Conservation (phyloP, 2,329 filamentous ascomycete species). For the Colletotrichum caudatum region DNA sequence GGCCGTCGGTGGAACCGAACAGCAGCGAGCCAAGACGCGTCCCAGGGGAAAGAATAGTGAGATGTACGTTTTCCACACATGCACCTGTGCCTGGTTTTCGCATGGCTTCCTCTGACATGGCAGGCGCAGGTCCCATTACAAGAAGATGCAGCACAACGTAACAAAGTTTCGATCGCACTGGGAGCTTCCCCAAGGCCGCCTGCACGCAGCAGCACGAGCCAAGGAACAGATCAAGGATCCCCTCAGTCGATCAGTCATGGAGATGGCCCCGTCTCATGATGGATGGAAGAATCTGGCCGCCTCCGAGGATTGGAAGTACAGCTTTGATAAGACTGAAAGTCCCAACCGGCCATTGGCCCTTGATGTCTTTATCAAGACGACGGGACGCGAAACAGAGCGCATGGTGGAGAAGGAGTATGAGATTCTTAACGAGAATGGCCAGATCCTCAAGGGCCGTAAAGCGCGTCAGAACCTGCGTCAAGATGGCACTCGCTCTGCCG, state of each 20-base stretch:
- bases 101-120: slow-evolving; percentile 1
- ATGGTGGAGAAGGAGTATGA: slow-evolving; percentile 63
- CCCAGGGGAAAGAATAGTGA: slow-evolving; percentile 49
- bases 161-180: slow-evolving; percentile 51
- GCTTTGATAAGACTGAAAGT: slow-evolving; percentile 56
- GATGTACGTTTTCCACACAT: slow-evolving; percentile 48
- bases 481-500: slow-evolving; percentile 45
- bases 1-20: slow-evolving; percentile 45
- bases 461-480: slow-evolving; percentile 56
- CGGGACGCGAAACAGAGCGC: slow-evolving; percentile 56
- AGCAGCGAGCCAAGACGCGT: slow-evolving; percentile 51
- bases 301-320: slow-evolving; percentile 57
- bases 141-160: slow-evolving; percentile 50
- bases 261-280: slow-evolving; percentile 46
- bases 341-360: slow-evolving; percentile 56
- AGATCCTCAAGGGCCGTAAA: slow-evolving; percentile 58
- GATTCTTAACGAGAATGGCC: slow-evolving; percentile 59
- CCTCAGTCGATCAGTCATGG: slow-evolving; percentile 52
- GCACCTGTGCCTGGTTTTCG: not conserved
- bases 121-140: slow-evolving; percentile 35
- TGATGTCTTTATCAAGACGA: slow-evolving; percentile 53
- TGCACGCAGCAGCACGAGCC: slow-evolving; percentile 51
- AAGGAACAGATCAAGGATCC: slow-evolving; percentile 53
- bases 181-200: slow-evolving; percentile 46
- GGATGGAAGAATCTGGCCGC: slow-evolving; percentile 24